Conservation (phyloP, 805 yeast species). For the Pichia occidentalis region DNA sequence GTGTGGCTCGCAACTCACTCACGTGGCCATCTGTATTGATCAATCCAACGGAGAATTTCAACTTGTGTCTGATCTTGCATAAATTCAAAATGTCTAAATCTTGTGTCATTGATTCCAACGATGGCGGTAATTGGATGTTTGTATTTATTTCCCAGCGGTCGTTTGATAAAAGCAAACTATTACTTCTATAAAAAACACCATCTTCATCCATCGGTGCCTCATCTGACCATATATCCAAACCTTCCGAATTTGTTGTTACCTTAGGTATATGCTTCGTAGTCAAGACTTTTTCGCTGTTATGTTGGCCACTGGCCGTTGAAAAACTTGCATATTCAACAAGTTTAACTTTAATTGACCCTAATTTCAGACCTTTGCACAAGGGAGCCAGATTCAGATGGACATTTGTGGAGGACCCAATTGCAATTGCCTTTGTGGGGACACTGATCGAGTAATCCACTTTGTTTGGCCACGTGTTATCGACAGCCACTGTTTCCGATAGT, state of each 20-base stretch:
- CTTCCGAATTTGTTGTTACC: constrained; percentile 32
- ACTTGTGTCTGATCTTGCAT: constrained; percentile 81
- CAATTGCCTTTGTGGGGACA: constrained; percentile 81
- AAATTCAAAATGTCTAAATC: constrained; percentile 69
- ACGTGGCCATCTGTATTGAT: constrained; percentile 88
- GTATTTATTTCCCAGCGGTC: constrained; percentile 74
- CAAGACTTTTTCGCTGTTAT: constrained; percentile 57
- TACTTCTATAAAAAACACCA: constrained; percentile 31
- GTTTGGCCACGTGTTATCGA: constrained; percentile 92
- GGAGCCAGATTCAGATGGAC: constrained; percentile 72
- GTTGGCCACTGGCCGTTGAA: constrained; percentile 53
- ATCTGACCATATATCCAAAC: constrained; percentile 36
- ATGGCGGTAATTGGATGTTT: constrained; percentile 59
- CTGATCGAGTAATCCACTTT: constrained; percentile 87
- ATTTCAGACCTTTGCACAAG: constrained; percentile 65
- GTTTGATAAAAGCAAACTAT: constrained; percentile 29
- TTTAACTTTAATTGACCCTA: constrained; percentile 67
- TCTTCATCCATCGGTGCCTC: constrained; percentile 32
- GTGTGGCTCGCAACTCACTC: constrained; percentile 84
- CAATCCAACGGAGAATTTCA: constrained; percentile 73
- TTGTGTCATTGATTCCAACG: constrained; percentile 72
- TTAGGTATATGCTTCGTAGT: constrained; percentile 40
- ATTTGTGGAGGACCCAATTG: constrained; percentile 77
- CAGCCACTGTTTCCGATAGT: constrained; percentile 83
- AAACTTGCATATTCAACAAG: constrained; percentile 59